Base-by-base conservation (phyloP, 192 early-diverging fungal species). In the Coemansia umbellata region DNA sequence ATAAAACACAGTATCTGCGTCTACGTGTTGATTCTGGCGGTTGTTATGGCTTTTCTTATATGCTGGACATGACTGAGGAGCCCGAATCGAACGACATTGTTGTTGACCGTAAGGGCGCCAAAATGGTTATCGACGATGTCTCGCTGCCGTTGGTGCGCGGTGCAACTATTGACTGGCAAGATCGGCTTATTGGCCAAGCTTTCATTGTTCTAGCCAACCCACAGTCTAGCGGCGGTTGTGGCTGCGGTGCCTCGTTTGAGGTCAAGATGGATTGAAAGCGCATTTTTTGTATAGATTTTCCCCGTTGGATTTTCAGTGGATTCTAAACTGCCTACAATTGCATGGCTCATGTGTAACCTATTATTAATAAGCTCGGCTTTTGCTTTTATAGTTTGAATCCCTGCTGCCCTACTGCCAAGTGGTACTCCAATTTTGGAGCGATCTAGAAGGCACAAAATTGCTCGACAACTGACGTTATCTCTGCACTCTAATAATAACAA, bases 21-120 rank as follows among this genome's bases (percentile, higher is more conserved):
- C 62, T 92, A 23, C 61, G 83, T 2, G 89, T 92, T 13, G 90
- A 92, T 47, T 87, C 90, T 3, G 90, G 90, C 24, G 90, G 90
- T 17, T 92, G 90, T 69, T 89, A 92, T 47, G 90, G 90, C 32
- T 92, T 87, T 63, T 87, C 89, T 61, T 89, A 92, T 65, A 82
- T 83, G 54, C 79, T 91, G 78, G 85, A 91, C 37, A 73, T 92
- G 62, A 84, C 81, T 0, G 81, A 83, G 15, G 56, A 62, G 50
- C 76, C 81, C 11, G 80, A 85, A 32, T 76, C 80, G 14, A 84
- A 90, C 54, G 90, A 92, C 54, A 69, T 85, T 41, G 60, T 89
- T 5, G 81, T 89, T 63, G 88, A 87, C 23, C 84, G 82, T 36
- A 64, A 81, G 17, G 87, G 88, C 23, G 87, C 78, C 2, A 83